phyloP scores from a whole-genome alignment of 1,139 yeast genomes.

The Suhomyces kunorum region DNA sequence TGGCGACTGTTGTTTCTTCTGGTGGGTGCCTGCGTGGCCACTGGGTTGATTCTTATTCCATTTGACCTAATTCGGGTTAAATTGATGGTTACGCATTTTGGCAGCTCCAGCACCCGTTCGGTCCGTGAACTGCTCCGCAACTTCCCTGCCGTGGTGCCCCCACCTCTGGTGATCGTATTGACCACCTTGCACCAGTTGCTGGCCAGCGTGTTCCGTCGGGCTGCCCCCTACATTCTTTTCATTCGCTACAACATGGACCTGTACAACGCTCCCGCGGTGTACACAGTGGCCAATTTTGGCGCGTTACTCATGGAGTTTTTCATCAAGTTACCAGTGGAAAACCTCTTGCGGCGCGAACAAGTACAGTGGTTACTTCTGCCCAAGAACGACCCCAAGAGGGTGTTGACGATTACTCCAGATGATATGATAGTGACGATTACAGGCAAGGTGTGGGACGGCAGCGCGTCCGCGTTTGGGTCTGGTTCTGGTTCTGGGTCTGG shows the following conservation, averaged over 20 bases:
- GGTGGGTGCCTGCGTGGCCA: slow-evolving; percentile 68
- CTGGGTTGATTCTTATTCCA: slow-evolving; percentile 80
- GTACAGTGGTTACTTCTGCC: slow-evolving; percentile 55
- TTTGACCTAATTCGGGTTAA: slow-evolving; percentile 78
- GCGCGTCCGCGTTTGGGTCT: background rate
- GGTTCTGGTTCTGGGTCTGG: background rate
- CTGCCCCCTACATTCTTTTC: slow-evolving; percentile 73
- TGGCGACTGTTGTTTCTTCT: slow-evolving; percentile 65
- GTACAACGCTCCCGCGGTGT: slow-evolving; percentile 62
- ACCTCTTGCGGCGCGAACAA: slow-evolving; percentile 81
- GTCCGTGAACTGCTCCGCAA: slow-evolving; percentile 41
- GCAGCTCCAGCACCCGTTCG: slow-evolving; percentile 31
- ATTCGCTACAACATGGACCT: slow-evolving; percentile 68
- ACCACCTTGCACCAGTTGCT: slow-evolving; percentile 66
- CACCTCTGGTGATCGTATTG: slow-evolving; percentile 49
- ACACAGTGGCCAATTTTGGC: slow-evolving; percentile 52
- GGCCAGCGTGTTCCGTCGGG: slow-evolving; percentile 60
- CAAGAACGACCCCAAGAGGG: slow-evolving; percentile 38
- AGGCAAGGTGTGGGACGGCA: slow-evolving; percentile 7
- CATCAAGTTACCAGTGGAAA: slow-evolving; percentile 83
- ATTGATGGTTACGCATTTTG: slow-evolving; percentile 63
- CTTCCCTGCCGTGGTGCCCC: slow-evolving; percentile 55
- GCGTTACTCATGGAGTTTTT: slow-evolving; percentile 68
- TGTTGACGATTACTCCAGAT: slow-evolving; percentile 43
- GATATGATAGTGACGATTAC: slow-evolving; percentile 52